Conservation (phyloP, 164 flowering plant species). For the Stephania yunnanensis region DNA sequence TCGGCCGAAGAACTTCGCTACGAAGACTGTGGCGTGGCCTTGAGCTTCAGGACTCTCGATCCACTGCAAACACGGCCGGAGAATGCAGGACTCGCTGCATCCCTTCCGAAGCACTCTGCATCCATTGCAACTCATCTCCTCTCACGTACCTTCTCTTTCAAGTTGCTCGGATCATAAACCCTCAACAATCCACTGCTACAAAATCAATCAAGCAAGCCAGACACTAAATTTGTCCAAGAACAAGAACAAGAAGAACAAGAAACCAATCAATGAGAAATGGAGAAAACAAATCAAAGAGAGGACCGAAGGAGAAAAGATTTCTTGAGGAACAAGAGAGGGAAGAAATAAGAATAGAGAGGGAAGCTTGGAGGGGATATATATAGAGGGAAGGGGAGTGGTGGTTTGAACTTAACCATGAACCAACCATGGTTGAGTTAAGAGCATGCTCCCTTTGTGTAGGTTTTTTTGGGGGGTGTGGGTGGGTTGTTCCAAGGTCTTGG, state of each 20-base stretch:
- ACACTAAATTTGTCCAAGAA: not conserved
- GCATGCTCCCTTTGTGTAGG: too few relatives aligned
- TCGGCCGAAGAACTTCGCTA: constrained; percentile 84
- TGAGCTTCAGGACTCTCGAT: constrained; percentile 62
- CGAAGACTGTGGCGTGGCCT: constrained; percentile 74
- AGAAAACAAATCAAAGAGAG: too few relatives aligned
- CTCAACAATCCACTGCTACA: not conserved
- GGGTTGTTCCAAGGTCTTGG: constrained; percentile 59
- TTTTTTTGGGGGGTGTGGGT: not conserved
- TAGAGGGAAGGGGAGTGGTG: not conserved
- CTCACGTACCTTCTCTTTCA: not conserved
- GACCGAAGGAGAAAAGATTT: too few relatives aligned
- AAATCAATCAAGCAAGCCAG: not conserved
- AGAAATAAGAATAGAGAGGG: not conserved
- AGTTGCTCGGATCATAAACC: not conserved
- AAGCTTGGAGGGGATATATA: constrained; percentile 12
- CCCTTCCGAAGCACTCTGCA: constrained; percentile 78
- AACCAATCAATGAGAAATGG: not conserved
- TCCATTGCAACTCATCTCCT: constrained; percentile 85
- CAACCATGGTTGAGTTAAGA: not conserved
- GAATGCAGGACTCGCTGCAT: constrained; percentile 66
- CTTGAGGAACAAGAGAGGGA: not conserved
- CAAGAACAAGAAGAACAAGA: not conserved
- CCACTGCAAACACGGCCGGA: constrained; percentile 63
- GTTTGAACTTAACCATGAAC: not conserved